phyloP scores from a whole-genome alignment of 2,329 filamentous ascomycete genomes.

The Claviceps arundinis region DNA sequence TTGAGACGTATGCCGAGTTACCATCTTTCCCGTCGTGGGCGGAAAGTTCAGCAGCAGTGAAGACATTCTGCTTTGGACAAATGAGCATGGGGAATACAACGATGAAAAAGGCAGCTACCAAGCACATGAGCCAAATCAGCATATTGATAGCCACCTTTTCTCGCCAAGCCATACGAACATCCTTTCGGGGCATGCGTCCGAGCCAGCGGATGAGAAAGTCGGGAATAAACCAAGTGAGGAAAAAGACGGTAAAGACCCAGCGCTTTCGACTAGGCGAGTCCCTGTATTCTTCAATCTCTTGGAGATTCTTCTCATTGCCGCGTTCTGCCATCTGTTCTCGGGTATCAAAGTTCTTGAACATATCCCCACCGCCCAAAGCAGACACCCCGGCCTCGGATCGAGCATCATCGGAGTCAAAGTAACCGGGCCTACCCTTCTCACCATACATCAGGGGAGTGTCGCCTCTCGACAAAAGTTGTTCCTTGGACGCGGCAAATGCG shows the following conservation, averaged over 20 bases:
- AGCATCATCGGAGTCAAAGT: slow-evolving; percentile 73
- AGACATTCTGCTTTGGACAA: slow-evolving; percentile 85
- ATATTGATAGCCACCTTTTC: slow-evolving; percentile 98
- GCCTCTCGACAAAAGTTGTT: slow-evolving; percentile 39
- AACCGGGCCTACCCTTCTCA: slow-evolving; percentile 65
- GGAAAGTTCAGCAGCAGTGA: slow-evolving; percentile 62
- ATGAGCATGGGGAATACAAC: slow-evolving; percentile 76
- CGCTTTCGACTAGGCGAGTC: slow-evolving; percentile 72
- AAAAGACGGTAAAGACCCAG: slow-evolving; percentile 75
- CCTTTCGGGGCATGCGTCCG: slow-evolving; percentile 81
- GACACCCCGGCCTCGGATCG: slow-evolving; percentile 87
- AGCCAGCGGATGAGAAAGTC: slow-evolving; percentile 66
- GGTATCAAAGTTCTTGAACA: slow-evolving; percentile 96
- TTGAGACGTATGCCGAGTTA: slow-evolving; percentile 54
- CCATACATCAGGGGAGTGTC: slow-evolving; percentile 49
- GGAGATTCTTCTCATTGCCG: slow-evolving; percentile 77
- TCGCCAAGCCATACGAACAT: slow-evolving; percentile 85
- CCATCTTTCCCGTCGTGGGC: slow-evolving; percentile 59
- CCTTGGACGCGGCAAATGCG: slow-evolving; percentile 49
- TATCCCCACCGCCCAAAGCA: slow-evolving; percentile 83
- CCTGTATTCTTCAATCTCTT: slow-evolving; percentile 76
- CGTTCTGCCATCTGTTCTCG: slow-evolving; percentile 91
- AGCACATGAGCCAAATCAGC: slow-evolving; percentile 84
- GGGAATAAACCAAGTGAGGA: slow-evolving; percentile 77
- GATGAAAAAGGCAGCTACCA: slow-evolving; percentile 73